A percentile compares a stretch with the other conserved stretches of the same genome.
These are phyloP conservation scores for Amylocystis lapponica DNA, from an alignment of 768 basidiomycete species.

Conservation along the genomic window DNA sequence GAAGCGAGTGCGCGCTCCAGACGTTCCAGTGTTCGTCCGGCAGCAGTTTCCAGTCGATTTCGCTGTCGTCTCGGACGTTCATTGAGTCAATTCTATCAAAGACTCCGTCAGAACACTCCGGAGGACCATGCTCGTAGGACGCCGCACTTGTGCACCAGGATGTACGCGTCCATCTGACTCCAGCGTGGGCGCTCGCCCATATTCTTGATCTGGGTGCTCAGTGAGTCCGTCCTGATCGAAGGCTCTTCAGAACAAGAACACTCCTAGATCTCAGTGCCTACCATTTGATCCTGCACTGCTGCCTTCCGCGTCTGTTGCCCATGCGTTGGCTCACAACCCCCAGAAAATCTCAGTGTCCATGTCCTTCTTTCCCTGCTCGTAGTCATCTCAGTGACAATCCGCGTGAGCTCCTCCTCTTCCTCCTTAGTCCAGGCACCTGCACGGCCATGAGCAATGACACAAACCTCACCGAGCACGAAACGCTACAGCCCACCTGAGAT, in stretches of 20 bases:
- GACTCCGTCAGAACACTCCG: slow-evolving; percentile 2
- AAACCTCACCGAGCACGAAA: neutral
- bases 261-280: slow-evolving; percentile 20
- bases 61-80: slow-evolving; percentile 71
- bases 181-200: slow-evolving; percentile 67
- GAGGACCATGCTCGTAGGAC: neutral
- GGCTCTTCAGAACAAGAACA: slow-evolving; percentile 1
- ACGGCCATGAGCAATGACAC: neutral
- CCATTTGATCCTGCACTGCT: slow-evolving; percentile 90
- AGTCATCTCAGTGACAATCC: slow-evolving; percentile 73
- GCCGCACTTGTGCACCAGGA: slow-evolving; percentile 75
- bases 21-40: slow-evolving; percentile 74
- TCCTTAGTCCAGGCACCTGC: slow-evolving; percentile 70
- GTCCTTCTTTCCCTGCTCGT: slow-evolving; percentile 57
- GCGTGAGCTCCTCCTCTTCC: slow-evolving; percentile 70
- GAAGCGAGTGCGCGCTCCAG: slow-evolving; percentile 77
- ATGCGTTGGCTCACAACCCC: slow-evolving; percentile 73
- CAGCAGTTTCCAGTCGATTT: slow-evolving; percentile 80
- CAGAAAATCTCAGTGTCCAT: slow-evolving; percentile 80
- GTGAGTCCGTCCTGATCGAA: slow-evolving; percentile 60
- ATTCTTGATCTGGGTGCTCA: slow-evolving; percentile 68
- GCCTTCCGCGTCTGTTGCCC: slow-evolving; percentile 69
- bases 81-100: slow-evolving; percentile 61
- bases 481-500: slow-evolving; percentile 38
- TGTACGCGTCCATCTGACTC: slow-evolving; percentile 71